Evolutionary conservation across 805 yeast species (phyloP), one percentile per base, ranked within the genome.

Genomic region (Metschnikowia cubensis): DNA sequence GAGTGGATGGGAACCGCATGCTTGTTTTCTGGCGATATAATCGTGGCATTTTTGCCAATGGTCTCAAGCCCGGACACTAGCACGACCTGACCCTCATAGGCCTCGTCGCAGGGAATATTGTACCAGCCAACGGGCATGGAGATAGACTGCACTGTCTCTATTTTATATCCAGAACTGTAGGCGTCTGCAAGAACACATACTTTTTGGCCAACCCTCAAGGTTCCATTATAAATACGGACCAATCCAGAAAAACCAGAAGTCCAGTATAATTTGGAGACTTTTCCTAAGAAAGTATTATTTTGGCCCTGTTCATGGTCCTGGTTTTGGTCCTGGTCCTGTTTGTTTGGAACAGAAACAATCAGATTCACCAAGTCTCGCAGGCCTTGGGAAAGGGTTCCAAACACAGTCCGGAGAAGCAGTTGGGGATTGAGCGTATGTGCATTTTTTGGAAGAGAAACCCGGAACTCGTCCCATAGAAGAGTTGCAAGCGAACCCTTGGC

Each of bases 71-170:
- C 95, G 5, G 80, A 75, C 0, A 90, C 66, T 4, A 90, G 60
- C 0, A 83, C 91, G 39, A 88, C 68, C n/a, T 80, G 76, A 0
- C 97, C 97, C 1, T 80, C 78, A 3, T 76, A 70, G 0, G 84
- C 82, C 15, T 73, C 73, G 1, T 72, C 66, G 0, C 86, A 74
- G 0, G 80, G 76, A 2, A 84, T 66, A 31, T 76, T 77, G 62
- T 88, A 90, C 55, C 96, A 74, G 0, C 91, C 91, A 42, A 89
- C 83, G 40, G 87, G 75, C 0, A 90, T 54, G 58, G 68, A 76
- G 3, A 84, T 62, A 31, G 68, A 73, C 15, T 66, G 69, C 1
- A 82, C 57, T 5, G 64, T 66, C 47, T 74, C 79, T 1, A 63
- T 47, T 37, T 71, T 75, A 50, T 67, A 62, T 49, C 84, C 89